phyloP scores from a whole-genome alignment of 2,329 filamentous ascomycete genomes.

The Celoporthe dispersa region DNA sequence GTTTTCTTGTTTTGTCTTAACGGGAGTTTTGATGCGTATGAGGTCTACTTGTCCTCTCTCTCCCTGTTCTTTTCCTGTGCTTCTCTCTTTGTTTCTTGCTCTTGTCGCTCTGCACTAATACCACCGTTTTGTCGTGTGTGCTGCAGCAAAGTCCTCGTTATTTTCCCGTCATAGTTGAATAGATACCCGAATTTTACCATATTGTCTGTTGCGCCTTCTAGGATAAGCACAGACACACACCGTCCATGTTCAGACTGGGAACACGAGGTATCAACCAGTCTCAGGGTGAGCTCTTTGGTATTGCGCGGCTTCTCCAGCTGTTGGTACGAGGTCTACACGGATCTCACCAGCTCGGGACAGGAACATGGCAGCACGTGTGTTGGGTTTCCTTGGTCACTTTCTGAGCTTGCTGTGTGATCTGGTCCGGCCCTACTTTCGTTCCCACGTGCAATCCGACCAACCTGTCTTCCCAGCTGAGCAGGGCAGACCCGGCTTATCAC shows the following conservation, averaged over 20 bases:
- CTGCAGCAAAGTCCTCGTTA: slow-evolving; percentile 17
- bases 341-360: too few species aligned
- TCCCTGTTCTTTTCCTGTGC: not conserved
- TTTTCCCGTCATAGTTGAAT: slow-evolving; percentile 28
- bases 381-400: too few species aligned
- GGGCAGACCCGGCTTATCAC: too few species aligned
- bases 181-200: slow-evolving; percentile 31
- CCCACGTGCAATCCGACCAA: too few species aligned
- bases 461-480: too few species aligned
- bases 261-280: too few species aligned
- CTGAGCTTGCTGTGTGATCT: too few species aligned
- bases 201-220: slow-evolving; percentile 6
- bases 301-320: too few species aligned
- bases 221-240: not conserved
- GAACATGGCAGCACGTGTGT: too few species aligned
- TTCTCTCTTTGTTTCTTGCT: not conserved
- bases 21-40: not conserved
- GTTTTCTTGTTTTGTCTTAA: not conserved
- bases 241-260: not conserved
- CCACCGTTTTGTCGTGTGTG: slow-evolving; percentile 22
- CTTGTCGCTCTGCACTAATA: slow-evolving; percentile 21
- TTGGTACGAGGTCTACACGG: too few species aligned
- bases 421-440: too few species aligned
- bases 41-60: not conserved
- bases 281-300: not conserved